Conservation (phyloP, 1,284 basidiomycete species). For the Ustilago curta region DNA sequence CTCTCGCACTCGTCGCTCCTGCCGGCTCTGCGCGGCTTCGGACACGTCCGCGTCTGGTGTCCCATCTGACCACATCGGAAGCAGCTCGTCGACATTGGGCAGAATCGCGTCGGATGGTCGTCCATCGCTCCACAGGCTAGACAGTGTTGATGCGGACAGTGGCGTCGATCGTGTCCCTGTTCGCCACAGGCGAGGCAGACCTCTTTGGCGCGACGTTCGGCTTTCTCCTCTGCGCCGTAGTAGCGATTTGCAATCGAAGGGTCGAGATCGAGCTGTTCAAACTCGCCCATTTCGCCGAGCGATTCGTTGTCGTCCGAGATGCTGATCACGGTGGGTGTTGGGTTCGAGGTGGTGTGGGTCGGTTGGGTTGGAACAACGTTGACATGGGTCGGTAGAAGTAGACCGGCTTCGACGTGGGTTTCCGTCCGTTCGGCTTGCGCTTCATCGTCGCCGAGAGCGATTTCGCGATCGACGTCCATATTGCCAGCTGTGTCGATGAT, state of each 20-base stretch:
- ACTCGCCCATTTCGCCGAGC: constrained; percentile 52
- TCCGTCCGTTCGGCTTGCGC: constrained; percentile 21
- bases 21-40: constrained; percentile 65
- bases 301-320: constrained; percentile 10
- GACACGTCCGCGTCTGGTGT: constrained; percentile 80
- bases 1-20: constrained; percentile 75
- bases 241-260: constrained; percentile 50
- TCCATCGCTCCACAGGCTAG: constrained; percentile 86
- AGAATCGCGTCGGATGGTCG: constrained; percentile 83
- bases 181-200: constrained; percentile 56
- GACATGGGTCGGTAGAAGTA: constrained; percentile 41
- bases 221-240: constrained; percentile 57
- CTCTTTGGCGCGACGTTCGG: constrained; percentile 47
- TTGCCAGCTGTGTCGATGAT: constrained; percentile 46
- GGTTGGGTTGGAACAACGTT: constrained; percentile 19
- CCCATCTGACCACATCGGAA: constrained; percentile 88
- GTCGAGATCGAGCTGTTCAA: constrained; percentile 54
- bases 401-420: constrained; percentile 33
- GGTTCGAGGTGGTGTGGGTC: constrained; percentile 1
- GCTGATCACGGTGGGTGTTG: neutral
- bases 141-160: constrained; percentile 75
- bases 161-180: constrained; percentile 52
- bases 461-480: constrained; percentile 43
- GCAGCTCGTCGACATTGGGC: constrained; percentile 84
- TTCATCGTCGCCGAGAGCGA: constrained; percentile 24